Evolutionary conservation across 2,329 filamentous ascomycete species (phyloP), one percentile per base, ranked within the genome.

Genomic region (Chrysosporium queenslandicum): DNA sequence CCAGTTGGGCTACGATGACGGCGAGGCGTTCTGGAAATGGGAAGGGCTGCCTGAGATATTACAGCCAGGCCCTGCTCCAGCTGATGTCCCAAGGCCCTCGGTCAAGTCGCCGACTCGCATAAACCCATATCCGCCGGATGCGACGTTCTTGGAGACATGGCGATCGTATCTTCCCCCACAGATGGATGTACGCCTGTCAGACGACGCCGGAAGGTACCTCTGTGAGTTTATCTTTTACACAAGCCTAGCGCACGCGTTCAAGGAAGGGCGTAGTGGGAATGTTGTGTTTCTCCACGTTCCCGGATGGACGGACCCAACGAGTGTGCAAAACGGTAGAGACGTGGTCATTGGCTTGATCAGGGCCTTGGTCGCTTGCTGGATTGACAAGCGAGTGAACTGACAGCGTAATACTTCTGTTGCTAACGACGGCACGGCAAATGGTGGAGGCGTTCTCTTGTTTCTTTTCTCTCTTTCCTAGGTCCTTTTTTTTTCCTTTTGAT

Each of bases 201-300:
- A 81, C 40, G 82, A 90, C 58, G 80, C 86, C 0, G 86, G 86
- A 2, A 77, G 77, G 18, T 90, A 84, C 65, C 72, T 89, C 14
- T 90, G 86, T 67, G 86, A 90, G 63, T 90, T 86, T 62, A 87
- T 85, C 58, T 87, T 85, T 66, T 88, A 81, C 67, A 81, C 79
- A 5, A 85, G 81, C 55, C 66, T 88, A 59, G 74, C 83, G 4
- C 56, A 61, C 39, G 67, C 66, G 14, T 55, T 59, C 14, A 60
- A 58, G 53, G 61, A 65, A 39, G 61, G 63, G 2, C 59, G 61
- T 20, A 60, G 65, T 43, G 62, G 66, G n/a, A 71, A 66, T 42
- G 80, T 85, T 4, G 67, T 83, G 1, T 90, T 90, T 64, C 68
- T 89, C 49, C 86, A 90, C 65, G 85, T 90, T 1, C 86, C 86